Base-by-base conservation (phyloP, 2,329 filamentous ascomycete genomes). In the Myriosclerotinia scirpicola region DNA sequence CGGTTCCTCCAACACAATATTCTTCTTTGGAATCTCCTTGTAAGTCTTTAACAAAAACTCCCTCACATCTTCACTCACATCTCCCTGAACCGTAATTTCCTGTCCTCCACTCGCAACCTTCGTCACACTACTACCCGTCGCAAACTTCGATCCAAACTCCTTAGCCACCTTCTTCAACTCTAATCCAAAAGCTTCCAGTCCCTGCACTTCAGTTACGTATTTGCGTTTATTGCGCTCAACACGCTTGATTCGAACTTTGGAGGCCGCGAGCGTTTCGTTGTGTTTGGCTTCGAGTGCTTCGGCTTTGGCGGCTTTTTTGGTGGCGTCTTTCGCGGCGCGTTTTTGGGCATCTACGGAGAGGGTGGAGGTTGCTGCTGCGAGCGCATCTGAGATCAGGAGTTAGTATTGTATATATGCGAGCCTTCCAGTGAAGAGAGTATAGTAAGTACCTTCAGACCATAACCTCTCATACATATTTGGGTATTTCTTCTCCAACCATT, bases 171-270 rank as follows among this genome's bases (percentile, higher is more conserved):
- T 98, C 80, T 99, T 99, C 75, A 97, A 84, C 66, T 98, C 94
- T 53, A 98, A 79, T 0, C 92, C 92, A 75, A 97, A 96, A 0
- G 90, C 88, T 78, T 99, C 95, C 26, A 99, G 83, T 0, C 95
- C 95, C 8, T 87, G 87, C n/a, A 99, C 88, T 20, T 93, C 90
- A 0, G 95, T 99, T 65, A 99, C 93, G 77, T 89, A 96, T 82
- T 99, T 99, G 76, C 95, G 88, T 85, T 99, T 99, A 80, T 97
- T 98, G 70, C 95, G 88, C 83, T 98, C 95, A 74, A 99, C 95
- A 36, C 95, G 91, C 85, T 97, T 97, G 81, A 99, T 97, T 67
- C 87, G 88, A 64, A 99, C 82, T 76, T 93, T 90, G 71, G 90
- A 91, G 68, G 90, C 87, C 48, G 92, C 92, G 73, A 94, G 90